Evolutionary conservation across 768 basidiomycete genomes (phyloP).

Genomic region (Russula vinacea): DNA sequence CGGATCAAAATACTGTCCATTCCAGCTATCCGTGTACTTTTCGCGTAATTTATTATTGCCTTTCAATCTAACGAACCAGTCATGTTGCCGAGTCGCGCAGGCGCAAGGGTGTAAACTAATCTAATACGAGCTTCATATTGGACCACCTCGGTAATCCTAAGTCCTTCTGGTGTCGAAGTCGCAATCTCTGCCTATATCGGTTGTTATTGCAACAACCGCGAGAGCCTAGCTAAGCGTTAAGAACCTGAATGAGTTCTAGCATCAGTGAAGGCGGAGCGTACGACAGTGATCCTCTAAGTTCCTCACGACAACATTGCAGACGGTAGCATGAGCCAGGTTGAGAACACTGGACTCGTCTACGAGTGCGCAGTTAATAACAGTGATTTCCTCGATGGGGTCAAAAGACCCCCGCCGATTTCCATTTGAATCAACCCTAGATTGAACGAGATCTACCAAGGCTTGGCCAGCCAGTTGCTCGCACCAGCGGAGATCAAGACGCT

Average conservation of each 20-base stretch:
- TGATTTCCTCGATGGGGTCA: conserved; percentile 44
- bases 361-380: conserved; percentile 55
- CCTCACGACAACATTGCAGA: conserved; percentile 47
- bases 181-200: conserved; percentile 52
- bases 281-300: conserved; percentile 51
- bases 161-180: conserved; percentile 38
- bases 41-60: conserved; percentile 7
- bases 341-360: conserved; percentile 55
- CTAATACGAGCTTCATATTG: conserved; percentile 31
- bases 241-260: not conserved
- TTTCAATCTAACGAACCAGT: not conserved
- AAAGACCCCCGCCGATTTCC: conserved; percentile 9
- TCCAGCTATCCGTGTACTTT: conserved; percentile 10
- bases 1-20: not conserved
- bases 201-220: conserved; percentile 54
- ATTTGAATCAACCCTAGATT: conserved; percentile 36
- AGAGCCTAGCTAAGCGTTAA: conserved; percentile 37
- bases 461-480: conserved; percentile 53
- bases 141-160: conserved; percentile 26
- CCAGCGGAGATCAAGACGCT: conserved; percentile 55
- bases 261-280: conserved; percentile 37
- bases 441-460: conserved; percentile 50
- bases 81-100: not conserved
- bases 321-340: conserved; percentile 46
- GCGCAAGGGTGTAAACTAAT: not conserved